phyloP scores from a whole-genome alignment of 225 moss, liverwort and hornwort genomes.

The Neckera pumila region DNA sequence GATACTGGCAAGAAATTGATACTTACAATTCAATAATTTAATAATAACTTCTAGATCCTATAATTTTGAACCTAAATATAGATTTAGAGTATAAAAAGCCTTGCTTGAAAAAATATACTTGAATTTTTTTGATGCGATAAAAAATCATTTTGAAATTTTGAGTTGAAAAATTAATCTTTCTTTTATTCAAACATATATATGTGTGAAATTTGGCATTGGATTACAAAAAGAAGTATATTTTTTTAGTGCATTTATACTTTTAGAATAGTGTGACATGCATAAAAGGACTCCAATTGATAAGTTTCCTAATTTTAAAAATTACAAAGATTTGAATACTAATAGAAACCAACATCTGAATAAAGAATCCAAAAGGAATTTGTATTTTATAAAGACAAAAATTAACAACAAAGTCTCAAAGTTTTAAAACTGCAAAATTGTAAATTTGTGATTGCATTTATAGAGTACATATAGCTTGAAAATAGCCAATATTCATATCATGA shows the following conservation, averaged over 20 bases:
- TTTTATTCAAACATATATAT: too few relatives aligned
- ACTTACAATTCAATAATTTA: background rate
- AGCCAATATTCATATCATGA: accelerated
- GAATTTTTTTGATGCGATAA: background rate
- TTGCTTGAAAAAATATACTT: accelerated
- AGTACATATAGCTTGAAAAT: background rate
- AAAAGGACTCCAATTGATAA: background rate
- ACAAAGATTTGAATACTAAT: background rate
- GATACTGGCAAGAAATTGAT: accelerated
- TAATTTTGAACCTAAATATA: background rate
- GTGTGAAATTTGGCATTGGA: background rate
- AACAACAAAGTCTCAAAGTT: background rate
- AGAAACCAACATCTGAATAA: background rate
- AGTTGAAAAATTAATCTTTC: background rate
- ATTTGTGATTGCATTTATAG: background rate
- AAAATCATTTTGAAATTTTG: background rate
- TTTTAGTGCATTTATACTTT: background rate
- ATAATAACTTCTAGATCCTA: too few relatives aligned
- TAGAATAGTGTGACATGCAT: background rate
- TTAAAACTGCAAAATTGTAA: too few relatives aligned
- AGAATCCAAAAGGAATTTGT: background rate
- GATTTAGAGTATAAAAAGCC: background rate
- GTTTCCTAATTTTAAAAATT: background rate
- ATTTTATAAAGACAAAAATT: background rate
- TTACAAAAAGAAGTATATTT: too few relatives aligned